Conservation (phyloP, 129 eudicot species). For the Rutidosis leptorrhynchoides region DNA sequence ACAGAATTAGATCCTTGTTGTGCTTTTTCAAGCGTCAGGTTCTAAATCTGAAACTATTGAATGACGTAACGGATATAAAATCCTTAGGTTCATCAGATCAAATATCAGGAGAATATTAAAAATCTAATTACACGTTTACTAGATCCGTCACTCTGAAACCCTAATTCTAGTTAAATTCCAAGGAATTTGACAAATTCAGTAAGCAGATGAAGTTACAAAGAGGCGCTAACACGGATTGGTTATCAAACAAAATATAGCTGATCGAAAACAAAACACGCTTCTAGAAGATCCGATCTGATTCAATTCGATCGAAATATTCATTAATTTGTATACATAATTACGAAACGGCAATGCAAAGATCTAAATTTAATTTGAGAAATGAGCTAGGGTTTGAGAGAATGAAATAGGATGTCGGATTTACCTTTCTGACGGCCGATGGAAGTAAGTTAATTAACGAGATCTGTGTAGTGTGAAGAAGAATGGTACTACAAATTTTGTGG, state of each 20-base stretch:
- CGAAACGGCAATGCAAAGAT: slow-evolving; percentile 10
- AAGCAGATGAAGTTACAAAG: neutral
- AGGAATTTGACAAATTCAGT: slow-evolving; percentile 1
- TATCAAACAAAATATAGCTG: slow-evolving; percentile 7
- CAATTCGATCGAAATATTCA: neutral
- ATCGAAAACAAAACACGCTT: neutral
- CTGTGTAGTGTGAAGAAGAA: neutral
- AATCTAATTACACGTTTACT: slow-evolving; percentile 1
- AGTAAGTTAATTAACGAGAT: neutral
- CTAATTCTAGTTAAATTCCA: neutral
- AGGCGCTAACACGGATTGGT: slow-evolving; percentile 1
- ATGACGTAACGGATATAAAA: neutral
- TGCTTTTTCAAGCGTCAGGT: neutral
- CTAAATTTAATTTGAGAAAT: neutral
- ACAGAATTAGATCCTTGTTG: neutral
- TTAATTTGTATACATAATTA: slow-evolving; percentile 10
- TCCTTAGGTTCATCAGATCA: neutral
- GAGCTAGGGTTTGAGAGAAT: too few relatives aligned
- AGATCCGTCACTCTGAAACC: slow-evolving; percentile 24
- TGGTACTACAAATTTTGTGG: neutral
- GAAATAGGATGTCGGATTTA: neutral
- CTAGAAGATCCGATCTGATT: neutral
- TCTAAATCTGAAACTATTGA: neutral
- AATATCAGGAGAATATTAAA: neutral
- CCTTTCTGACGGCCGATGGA: neutral